Evolutionary conservation across 78 protist genomes (phyloP), one percentile per base, ranked within the genome.

Genomic region (slime mould (Dictyostelium discoideum)): DNA sequence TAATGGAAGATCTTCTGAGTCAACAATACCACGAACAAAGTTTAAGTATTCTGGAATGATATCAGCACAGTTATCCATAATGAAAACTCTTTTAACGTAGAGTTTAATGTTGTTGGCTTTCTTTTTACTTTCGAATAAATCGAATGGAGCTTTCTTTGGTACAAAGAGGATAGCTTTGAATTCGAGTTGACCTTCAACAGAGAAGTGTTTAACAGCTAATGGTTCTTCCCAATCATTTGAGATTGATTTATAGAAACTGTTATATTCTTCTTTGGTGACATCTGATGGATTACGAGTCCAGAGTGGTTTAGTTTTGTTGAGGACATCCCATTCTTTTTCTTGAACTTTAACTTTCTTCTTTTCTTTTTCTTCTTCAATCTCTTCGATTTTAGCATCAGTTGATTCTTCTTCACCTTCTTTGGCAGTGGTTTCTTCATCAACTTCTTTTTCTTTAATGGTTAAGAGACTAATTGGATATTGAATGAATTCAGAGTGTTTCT

Each of bases 401-500:
- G 86, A 92, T 54, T 83, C 95, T 29, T 96, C 97, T 1, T n/a
- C 90, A 42, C 86, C 98, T 50, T 97, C 98, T 67, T 88, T 97
- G 37, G 37, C 37, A 32, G 37, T 32, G 1, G 37, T 32, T 80
- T 98, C 99, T 86, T 96, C 97, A 54, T 98, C 99, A 92, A 92
- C 92, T 93, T 98, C 99, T 50, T 22, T 74, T 83, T 98, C 98
- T 98, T 98, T 98, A 93, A 93, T 96, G 79, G 97, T 98, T 92
- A 82, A 85, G 50, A 99, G 98, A 40, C 77, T 26, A 97, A 99
- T 99, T 65, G 99, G 99, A 98, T 98, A 99, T 87, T 95, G 95
- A 95, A 99, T 99, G 99, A 99, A 99, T 98, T 99, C 99, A 83
- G 99, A 99, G 99, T 99, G 99, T 98, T 99, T 99, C 98, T 99